Base-by-base conservation (phyloP, 768 basidiomycete genomes). In the Ephemerocybe angulata region DNA sequence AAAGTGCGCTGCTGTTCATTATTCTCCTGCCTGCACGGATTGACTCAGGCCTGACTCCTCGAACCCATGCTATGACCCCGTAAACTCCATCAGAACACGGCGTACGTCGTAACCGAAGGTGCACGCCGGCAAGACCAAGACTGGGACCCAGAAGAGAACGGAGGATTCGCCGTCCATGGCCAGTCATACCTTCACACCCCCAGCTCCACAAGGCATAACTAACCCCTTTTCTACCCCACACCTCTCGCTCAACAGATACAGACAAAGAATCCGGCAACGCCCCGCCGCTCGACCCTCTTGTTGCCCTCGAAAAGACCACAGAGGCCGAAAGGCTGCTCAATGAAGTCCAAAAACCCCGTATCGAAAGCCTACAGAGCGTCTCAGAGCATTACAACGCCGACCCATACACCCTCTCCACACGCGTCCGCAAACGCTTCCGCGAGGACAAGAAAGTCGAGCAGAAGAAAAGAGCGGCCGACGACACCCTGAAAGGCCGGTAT, bases 51-150 rank as follows among this genome's bases (percentile, higher is more conserved):
- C n/a, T n/a, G n/a, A n/a, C n/a, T n/a, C n/a, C n/a, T n/a, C n/a
- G n/a, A n/a, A n/a, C n/a, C n/a, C n/a, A n/a, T n/a, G n/a, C n/a
- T n/a, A n/a, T n/a, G n/a, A n/a, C n/a, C n/a, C n/a, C n/a, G n/a
- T n/a, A n/a, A n/a, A n/a, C n/a, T n/a, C n/a, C n/a, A n/a, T n/a
- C 61, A 98, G 97, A 97, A 98, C 64, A 96, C 97, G 1, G 84
- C 89, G 17, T 99, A 99, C 64, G 86, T 97, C 22, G 97, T 98
- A 1, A 78, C 83, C 2, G 88, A 88, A 21, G 97, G 97, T 4
- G 97, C 97, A n/a, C 79, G 89, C 55, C 88, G 90, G 67, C 95
- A 99, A 69, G 88, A 93, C 51, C 90, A 96, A 65, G 93, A 97
- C 48, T 98, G 97, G 97, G 78, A 98, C 67, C 95, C 96, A 1